Base-by-base conservation (phyloP, 2,329 filamentous ascomycete genomes). In the Stemphylium lycopersici region DNA sequence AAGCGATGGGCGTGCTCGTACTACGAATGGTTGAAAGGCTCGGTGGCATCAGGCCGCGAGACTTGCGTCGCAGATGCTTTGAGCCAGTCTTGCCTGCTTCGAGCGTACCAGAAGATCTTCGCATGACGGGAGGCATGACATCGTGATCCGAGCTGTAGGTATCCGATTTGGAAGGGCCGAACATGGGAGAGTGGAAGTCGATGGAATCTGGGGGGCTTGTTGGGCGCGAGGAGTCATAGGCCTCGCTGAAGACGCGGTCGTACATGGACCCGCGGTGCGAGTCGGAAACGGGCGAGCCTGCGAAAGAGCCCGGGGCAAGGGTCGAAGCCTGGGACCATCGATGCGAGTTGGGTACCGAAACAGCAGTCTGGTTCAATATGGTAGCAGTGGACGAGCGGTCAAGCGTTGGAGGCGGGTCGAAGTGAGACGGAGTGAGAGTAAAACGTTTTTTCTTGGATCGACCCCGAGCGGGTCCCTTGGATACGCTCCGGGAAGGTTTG, bases 221-320 rank as follows among this genome's bases (percentile, higher is more conserved):
- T 0, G 93, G 90, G 42, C 87, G 83, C 10, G 90, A 92, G 3
- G 84, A 87, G 46, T 90, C 88, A 15, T 81, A 79, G 5, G 73
- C 79, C 40, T 81, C 83, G 59, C 81, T 83, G 61, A 89, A 85
- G 10, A 84, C 78, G 29, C 86, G 83, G 71, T 97, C 93, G 66
- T 96, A 97, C 41, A 96, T 80, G 0, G 90, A 87, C 11, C 84
- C 91, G 15, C 88, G 85, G 59, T 79, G 75, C 2, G 87, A 86
- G 26, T 86, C 86, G 1, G 91, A 95, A 39, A 83, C 84, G 0
- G 95, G 93, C 3, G 93, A 97, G 64, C 88, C 92, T 1, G 92
- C 88, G 1, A 89, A 82, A 0, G 93, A 96, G 1, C 89, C 91
- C 1, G 85, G 76, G 2, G 84, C 82, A 53, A 89, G 75, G 6